Percentiles rank a stretch among this genome's conserved stretches.
phyloP scores from a whole-genome alignment of 768 basidiomycete species.

The Boletellus emodensis region DNA sequence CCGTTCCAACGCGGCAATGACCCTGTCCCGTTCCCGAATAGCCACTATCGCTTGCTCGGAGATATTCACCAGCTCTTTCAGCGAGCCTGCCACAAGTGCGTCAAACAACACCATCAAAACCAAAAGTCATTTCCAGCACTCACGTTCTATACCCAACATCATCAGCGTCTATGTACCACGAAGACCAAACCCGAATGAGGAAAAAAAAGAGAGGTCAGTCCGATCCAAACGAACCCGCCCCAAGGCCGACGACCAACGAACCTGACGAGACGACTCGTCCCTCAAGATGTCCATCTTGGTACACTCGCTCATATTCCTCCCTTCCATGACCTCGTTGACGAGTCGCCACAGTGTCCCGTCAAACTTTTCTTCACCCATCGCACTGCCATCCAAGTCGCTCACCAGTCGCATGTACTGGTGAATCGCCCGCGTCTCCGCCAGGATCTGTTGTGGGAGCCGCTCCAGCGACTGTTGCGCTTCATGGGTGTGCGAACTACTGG shows the following conservation, averaged over 20 bases:
- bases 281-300: slow-evolving; percentile 40
- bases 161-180: slow-evolving; percentile 34
- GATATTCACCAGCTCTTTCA: slow-evolving; percentile 30
- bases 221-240: neutral
- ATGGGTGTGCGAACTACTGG: slow-evolving; percentile 1
- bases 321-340: slow-evolving; percentile 39
- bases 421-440: slow-evolving; percentile 36
- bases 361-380: slow-evolving; percentile 1
- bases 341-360: slow-evolving; percentile 30
- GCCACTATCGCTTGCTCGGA: slow-evolving; percentile 33
- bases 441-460: slow-evolving; percentile 35
- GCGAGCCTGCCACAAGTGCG: slow-evolving; percentile 24
- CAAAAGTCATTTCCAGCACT: slow-evolving; percentile 10
- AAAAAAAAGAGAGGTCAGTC: neutral
- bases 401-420: slow-evolving; percentile 40
- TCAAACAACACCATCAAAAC: neutral
- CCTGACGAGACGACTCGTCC: slow-evolving; percentile 42
- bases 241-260: slow-evolving; percentile 23
- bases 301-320: slow-evolving; percentile 29
- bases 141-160: slow-evolving; percentile 46
- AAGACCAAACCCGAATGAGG: neutral
- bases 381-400: slow-evolving; percentile 8
- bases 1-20: slow-evolving; percentile 9
- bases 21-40: slow-evolving; percentile 29
- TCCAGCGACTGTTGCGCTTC: slow-evolving; percentile 33